phyloP scores from a whole-genome alignment of 139 green algal genomes.

The Medakamo hakoo region DNA sequence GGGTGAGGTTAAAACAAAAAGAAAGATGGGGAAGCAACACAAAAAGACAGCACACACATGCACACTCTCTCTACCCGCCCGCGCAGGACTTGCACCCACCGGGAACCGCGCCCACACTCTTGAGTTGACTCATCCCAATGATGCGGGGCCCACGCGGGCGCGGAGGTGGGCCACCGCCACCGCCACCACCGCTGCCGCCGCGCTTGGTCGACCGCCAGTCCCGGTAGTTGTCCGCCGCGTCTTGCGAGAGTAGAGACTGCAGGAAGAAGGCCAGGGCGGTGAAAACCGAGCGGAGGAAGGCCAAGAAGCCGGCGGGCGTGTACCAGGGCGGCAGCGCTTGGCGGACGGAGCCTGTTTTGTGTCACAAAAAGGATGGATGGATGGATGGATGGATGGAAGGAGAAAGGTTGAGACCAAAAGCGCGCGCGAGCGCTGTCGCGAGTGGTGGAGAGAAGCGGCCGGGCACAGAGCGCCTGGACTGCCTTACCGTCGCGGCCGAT shows the following conservation, averaged over 20 bases:
- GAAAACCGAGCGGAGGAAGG: slow-evolving; percentile 11
- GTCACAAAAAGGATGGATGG: too few relatives aligned
- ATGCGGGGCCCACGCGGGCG: slow-evolving; percentile 9
- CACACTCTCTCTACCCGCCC: not conserved
- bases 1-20: slow-evolving; percentile 1
- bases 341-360: too few relatives aligned
- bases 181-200: slow-evolving; percentile 4
- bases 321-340: too few relatives aligned
- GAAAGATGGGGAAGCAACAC: too few relatives aligned
- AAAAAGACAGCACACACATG: not conserved
- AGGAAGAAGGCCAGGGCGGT: slow-evolving; percentile 15
- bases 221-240: slow-evolving; percentile 2
- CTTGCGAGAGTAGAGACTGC: slow-evolving; percentile 9
- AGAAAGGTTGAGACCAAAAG: too few relatives aligned
- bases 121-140: slow-evolving; percentile 9
- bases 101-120: not conserved
- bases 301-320: slow-evolving; percentile 5
- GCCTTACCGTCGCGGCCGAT: too few relatives aligned
- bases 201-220: slow-evolving; percentile 2
- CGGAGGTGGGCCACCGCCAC: not conserved
- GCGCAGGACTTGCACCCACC: not conserved
- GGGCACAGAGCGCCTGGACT: too few relatives aligned
- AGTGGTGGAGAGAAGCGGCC: too few relatives aligned
- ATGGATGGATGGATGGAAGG: too few relatives aligned
- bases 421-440: too few relatives aligned